Evolutionary conservation across 805 yeast species (phyloP), one percentile per base, ranked within the genome.

Genomic region (Metschnikowia bowlesiae): DNA sequence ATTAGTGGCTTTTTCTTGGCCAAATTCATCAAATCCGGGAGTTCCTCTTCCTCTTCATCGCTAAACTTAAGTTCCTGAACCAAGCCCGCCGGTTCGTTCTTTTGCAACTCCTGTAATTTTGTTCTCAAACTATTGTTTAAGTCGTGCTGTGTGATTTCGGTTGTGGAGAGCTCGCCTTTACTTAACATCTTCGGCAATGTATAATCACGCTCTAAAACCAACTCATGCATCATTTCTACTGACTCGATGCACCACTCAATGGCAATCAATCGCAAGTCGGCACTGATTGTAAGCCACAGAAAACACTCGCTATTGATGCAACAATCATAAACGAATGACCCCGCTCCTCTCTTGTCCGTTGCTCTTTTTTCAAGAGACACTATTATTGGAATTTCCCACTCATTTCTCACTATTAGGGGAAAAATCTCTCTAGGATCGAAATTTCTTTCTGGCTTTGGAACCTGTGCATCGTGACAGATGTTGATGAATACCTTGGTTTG

Each of bases 311-410:
- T 74, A 62, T 88, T 83, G 51, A 89, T 78, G 44, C 91, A 83
- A 65, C 97, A 90, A 64, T 90, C 97, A 59, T 81, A 81, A 1
- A 88, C 90, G 39, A 77, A 68, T 39, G 90, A 81, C 13, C 70
- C 64, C 2, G 69, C 65, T 0, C 95, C 95, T 58, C 81, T 81
- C 61, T 90, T 90, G 64, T 91, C 97, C 11, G 53, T 62, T 41
- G 78, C 85, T 10, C 83, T 62, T 49, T 75, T 63, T 44, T 78
- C 79, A 0, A 76, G 73, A 0, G 92, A 82, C 0, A 88, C 81
- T 1, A 87, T 77, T 2, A 91, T 81, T 1, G 97, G 97, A 1
- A 89, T 84, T 52, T 86, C 90, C 96, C 96, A 90, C 60, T 85
- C 75, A 59, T 83, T 83, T 35, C 80, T 81, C 66, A 83, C 79